These are phyloP conservation scores for Fraxinus floribunda DNA, from an alignment of 305 asterid genomes.

Conservation along the genomic window DNA sequence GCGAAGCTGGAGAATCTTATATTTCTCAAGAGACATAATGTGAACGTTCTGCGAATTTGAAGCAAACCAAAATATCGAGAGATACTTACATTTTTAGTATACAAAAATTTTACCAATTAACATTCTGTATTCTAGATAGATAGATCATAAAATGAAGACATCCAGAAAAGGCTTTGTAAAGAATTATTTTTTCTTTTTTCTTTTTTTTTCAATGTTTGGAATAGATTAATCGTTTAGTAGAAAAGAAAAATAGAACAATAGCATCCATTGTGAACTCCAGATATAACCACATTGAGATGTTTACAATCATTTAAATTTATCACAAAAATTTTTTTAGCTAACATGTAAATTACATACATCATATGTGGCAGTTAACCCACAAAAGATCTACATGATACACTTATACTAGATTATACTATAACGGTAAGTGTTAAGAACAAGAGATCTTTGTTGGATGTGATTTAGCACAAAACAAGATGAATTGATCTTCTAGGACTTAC, in stretches of 20 bases:
- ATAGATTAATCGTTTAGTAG: slow-evolving; percentile 15
- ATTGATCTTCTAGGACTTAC: slow-evolving; percentile 19
- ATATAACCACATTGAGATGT: neutral
- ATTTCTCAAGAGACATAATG: neutral
- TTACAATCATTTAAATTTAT: neutral
- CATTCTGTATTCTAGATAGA: neutral
- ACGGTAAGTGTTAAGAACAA: slow-evolving; percentile 19
- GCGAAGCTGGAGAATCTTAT: slow-evolving; percentile 30
- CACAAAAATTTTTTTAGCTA: neutral
- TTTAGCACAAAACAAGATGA: slow-evolving; percentile 27
- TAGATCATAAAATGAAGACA: slow-evolving; percentile 15
- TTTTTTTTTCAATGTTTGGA: slow-evolving; percentile 13
- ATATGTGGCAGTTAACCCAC: slow-evolving; percentile 3
- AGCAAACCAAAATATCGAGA: neutral
- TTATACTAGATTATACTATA: slow-evolving; percentile 19
- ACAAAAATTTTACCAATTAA: neutral
- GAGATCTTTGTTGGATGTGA: slow-evolving; percentile 8
- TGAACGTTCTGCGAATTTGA: neutral
- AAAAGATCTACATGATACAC: slow-evolving; percentile 28
- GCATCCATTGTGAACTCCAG: too few relatives aligned
- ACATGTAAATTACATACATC: slow-evolving; percentile 14
- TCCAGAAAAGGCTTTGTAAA: slow-evolving; percentile 29
- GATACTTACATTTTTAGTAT: neutral
- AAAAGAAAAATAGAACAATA: neutral
- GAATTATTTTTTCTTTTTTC: neutral